These are phyloP conservation scores for Camellia oleifera DNA, from an alignment of 179 eudicot species.

Conservation along the genomic window DNA sequence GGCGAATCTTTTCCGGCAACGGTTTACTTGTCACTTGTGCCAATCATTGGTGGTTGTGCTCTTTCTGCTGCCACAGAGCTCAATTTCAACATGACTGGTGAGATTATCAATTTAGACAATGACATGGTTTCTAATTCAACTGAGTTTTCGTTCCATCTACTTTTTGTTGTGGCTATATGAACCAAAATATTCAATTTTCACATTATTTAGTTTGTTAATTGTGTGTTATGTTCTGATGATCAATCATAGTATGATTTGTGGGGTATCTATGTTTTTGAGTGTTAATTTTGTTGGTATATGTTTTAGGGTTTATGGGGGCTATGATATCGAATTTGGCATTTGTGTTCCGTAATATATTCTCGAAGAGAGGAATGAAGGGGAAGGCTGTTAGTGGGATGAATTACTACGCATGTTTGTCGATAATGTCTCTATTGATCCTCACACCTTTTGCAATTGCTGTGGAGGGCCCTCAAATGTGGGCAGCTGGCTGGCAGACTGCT, in stretches of 20 bases:
- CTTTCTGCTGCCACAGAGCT: conserved; percentile 14
- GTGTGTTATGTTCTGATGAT: neutral
- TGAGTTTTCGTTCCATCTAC: too few species aligned
- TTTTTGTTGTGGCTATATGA: neutral
- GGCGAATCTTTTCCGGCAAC: conserved; percentile 12
- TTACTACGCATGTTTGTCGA: conserved; percentile 16
- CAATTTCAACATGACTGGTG: conserved; percentile 17
- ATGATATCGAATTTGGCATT: conserved; percentile 19
- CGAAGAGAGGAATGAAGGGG: conserved; percentile 18
- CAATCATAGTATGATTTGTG: too few species aligned
- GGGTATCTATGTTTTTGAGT: neutral
- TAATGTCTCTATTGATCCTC: conserved; percentile 15
- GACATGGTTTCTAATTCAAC: neutral
- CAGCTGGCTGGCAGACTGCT: conserved; percentile 14
- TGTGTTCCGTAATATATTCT: conserved; percentile 17
- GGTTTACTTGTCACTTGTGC: conserved; percentile 15
- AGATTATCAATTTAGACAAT: neutral
- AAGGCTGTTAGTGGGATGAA: conserved; percentile 19
- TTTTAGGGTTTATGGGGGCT: conserved; percentile 17
- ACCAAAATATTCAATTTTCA: neutral
- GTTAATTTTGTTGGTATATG: conserved; percentile 5
- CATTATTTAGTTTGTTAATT: neutral
- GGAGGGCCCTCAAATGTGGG: conserved; percentile 18
- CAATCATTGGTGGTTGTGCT: conserved; percentile 15
- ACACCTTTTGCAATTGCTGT: conserved; percentile 16